Conservation (phyloP, 2,329 filamentous ascomycete species). For the Dactylellina leptospora region DNA sequence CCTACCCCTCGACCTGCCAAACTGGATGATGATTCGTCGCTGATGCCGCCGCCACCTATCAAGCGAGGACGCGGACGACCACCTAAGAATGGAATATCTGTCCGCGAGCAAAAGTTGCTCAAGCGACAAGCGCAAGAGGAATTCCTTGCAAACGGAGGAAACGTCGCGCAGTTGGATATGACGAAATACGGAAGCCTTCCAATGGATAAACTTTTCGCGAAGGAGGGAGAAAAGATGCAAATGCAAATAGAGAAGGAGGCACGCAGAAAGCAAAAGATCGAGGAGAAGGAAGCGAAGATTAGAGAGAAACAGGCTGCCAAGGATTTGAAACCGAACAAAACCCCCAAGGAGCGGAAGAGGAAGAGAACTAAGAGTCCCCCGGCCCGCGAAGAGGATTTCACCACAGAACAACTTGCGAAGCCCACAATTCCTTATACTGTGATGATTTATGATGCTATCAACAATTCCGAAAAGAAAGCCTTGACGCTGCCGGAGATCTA, state of each 20-base stretch:
- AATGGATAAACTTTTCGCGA: slow-evolving; percentile 34
- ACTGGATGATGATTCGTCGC: slow-evolving; percentile 49
- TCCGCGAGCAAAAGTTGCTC: slow-evolving; percentile 54
- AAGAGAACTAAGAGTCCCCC: slow-evolving; percentile 66
- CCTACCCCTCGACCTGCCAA: slow-evolving; percentile 51
- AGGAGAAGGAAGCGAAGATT: slow-evolving; percentile 53
- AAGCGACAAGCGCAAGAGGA: slow-evolving; percentile 54
- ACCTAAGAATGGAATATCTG: slow-evolving; percentile 50
- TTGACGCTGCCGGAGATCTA: slow-evolving; percentile 71
- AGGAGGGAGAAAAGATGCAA: slow-evolving; percentile 42
- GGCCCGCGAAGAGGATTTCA: slow-evolving; percentile 62
- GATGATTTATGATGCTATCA: slow-evolving; percentile 68
- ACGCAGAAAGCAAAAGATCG: slow-evolving; percentile 51
- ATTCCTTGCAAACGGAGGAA: slow-evolving; percentile 54
- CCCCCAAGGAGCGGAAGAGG: slow-evolving; percentile 58
- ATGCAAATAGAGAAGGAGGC: slow-evolving; percentile 41
- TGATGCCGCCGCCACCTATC: slow-evolving; percentile 48
- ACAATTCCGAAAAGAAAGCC: slow-evolving; percentile 63
- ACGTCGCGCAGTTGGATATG: slow-evolving; percentile 52
- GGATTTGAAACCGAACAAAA: slow-evolving; percentile 43
- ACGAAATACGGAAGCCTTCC: slow-evolving; percentile 35
- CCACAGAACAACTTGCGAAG: slow-evolving; percentile 77
- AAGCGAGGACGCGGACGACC: slow-evolving; percentile 51
- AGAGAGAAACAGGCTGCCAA: slow-evolving; percentile 40
- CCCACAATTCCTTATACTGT: slow-evolving; percentile 68